Percentiles rank a stretch among this genome's conserved stretches.
These are phyloP conservation scores for Athelia sp. DNA, from an alignment of 1,284 basidiomycete genomes.

Conservation along the genomic window DNA sequence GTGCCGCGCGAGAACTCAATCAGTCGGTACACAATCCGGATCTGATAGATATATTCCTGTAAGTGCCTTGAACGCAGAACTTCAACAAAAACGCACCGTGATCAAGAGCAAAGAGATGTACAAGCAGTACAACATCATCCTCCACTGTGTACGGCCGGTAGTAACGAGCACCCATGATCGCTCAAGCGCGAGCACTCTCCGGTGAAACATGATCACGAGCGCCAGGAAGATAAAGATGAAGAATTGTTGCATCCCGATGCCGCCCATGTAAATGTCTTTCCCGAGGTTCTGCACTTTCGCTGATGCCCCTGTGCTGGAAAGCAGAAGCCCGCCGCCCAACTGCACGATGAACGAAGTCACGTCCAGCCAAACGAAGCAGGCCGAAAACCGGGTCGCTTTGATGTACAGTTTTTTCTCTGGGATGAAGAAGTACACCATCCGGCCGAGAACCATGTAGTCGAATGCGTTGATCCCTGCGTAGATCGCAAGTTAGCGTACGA, in stretches of 20 bases:
- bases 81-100: no score
- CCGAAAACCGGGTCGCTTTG: slow-evolving; percentile 9
- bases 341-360: slow-evolving; percentile 15
- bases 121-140: no score
- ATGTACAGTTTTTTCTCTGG: slow-evolving; percentile 14
- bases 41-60: no score
- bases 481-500: no score
- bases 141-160: no score
- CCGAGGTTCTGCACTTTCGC: slow-evolving; percentile 5
- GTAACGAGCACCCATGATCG: no score
- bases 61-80: no score
- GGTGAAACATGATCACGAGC: slow-evolving; percentile 12
- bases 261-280: slow-evolving; percentile 18
- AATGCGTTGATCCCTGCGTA: slow-evolving; percentile 21
- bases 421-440: slow-evolving; percentile 15
- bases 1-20: no score
- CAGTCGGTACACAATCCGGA: no score
- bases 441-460: slow-evolving; percentile 16
- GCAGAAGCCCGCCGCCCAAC: slow-evolving; percentile 10
- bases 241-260: slow-evolving; percentile 15
- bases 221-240: slow-evolving; percentile 14
- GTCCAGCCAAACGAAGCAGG: slow-evolving; percentile 15
- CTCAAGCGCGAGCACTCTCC: slow-evolving; percentile 9
- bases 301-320: slow-evolving; percentile 2
- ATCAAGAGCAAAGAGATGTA: no score